Conservation (phyloP, 192 early-diverging fungal genomes). For the Fimicolochytrium jonesii region DNA sequence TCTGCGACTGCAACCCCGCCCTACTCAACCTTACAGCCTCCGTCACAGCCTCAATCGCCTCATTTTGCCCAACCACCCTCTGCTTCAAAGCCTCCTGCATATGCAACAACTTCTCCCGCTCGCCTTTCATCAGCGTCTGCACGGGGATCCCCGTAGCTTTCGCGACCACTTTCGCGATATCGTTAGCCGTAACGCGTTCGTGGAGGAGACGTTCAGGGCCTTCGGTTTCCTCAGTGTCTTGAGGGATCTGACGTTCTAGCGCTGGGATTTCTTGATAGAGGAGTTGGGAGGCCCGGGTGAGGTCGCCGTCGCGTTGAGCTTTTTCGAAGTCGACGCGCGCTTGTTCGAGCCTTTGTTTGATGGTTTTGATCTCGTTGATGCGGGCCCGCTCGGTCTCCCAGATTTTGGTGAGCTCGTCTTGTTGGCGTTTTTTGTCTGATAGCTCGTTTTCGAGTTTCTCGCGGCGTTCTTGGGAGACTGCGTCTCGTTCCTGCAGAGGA, state of each 20-base stretch:
- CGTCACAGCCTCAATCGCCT: slow-evolving; percentile 74
- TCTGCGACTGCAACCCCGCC: slow-evolving; percentile 70
- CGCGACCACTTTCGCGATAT: slow-evolving; percentile 81
- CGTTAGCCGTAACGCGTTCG: slow-evolving; percentile 76
- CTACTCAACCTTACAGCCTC: slow-evolving; percentile 78
- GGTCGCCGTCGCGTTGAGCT: slow-evolving; percentile 66
- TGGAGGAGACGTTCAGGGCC: slow-evolving; percentile 58
- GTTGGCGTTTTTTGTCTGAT: not conserved
- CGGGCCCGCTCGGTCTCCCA: slow-evolving; percentile 4
- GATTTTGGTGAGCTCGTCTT: not conserved
- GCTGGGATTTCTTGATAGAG: slow-evolving; percentile 82
- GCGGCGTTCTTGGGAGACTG: slow-evolving; percentile 63
- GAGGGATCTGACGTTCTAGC: slow-evolving; percentile 47
- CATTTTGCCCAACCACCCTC: slow-evolving; percentile 78
- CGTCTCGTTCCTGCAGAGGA: slow-evolving; percentile 63
- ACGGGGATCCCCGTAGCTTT: slow-evolving; percentile 88
- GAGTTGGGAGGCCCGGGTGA: slow-evolving; percentile 74
- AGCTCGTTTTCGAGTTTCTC: slow-evolving; percentile 63
- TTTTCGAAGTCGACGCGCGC: slow-evolving; percentile 11
- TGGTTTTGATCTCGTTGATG: not conserved
- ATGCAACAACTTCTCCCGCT: slow-evolving; percentile 71
- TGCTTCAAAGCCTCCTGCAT: slow-evolving; percentile 62
- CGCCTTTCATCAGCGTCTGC: slow-evolving; percentile 64
- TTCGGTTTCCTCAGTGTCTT: slow-evolving; percentile 16
- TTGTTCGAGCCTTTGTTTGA: slow-evolving; percentile 12